Evolutionary conservation across 768 basidiomycete genomes (phyloP).

Genomic region (Termitomyces sp.): DNA sequence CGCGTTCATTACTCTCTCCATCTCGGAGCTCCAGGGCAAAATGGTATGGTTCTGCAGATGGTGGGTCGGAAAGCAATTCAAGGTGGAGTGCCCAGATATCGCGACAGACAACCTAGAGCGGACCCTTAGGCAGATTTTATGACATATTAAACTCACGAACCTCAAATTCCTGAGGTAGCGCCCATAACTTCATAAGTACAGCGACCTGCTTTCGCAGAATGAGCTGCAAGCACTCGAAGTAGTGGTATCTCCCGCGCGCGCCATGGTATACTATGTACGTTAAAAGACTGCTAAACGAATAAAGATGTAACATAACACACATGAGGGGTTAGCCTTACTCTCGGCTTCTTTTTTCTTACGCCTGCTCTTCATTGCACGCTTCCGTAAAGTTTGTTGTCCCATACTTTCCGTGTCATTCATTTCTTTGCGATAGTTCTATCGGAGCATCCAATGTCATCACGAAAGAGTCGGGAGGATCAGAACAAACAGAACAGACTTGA

Average conservation of each 20-base stretch:
- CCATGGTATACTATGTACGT: slow-evolving; percentile 73
- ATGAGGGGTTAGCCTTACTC: slow-evolving; percentile 55
- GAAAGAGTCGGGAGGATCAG: neutral
- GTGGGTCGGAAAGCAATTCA: slow-evolving; percentile 53
- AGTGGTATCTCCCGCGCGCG: slow-evolving; percentile 68
- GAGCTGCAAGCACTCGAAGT: slow-evolving; percentile 81
- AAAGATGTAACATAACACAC: slow-evolving; percentile 26
- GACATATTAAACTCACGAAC: slow-evolving; percentile 29
- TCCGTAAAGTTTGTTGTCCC: slow-evolving; percentile 58
- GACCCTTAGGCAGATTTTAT: neutral
- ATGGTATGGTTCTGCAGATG: slow-evolving; percentile 55
- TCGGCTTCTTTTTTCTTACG: slow-evolving; percentile 45
- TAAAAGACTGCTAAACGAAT: neutral
- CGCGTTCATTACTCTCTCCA: slow-evolving; percentile 8
- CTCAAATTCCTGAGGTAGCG: slow-evolving; percentile 77
- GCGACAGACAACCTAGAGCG: slow-evolving; percentile 57
- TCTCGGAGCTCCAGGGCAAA: slow-evolving; percentile 30
- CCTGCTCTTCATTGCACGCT: slow-evolving; percentile 58
- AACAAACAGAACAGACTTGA: slow-evolving; percentile 46
- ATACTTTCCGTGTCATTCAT: slow-evolving; percentile 62
- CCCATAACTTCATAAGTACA: slow-evolving; percentile 57
- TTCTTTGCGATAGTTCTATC: slow-evolving; percentile 80
- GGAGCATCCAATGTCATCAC: neutral
- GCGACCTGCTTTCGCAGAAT: slow-evolving; percentile 73
- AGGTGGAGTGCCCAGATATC: slow-evolving; percentile 81